Conservation (phyloP, 169 alveolate genomes). For the Cryptosporidium meleagridis region DNA sequence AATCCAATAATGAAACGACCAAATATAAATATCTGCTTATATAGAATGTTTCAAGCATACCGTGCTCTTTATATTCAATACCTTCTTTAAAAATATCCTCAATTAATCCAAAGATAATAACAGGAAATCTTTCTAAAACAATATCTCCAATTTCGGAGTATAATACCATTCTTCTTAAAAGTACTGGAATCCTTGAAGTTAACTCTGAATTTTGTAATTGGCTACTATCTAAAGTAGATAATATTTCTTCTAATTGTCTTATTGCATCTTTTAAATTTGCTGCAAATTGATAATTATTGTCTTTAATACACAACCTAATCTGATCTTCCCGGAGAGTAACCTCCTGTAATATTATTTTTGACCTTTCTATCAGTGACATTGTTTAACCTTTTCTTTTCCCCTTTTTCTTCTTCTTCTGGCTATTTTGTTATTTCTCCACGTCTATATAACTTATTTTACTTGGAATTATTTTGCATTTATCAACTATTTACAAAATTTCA, state of each 20-base stretch:
- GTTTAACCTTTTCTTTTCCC: background rate
- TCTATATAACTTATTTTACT: background rate
- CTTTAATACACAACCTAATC: background rate
- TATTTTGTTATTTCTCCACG: background rate
- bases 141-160: constrained; percentile 16
- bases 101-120: constrained; percentile 1
- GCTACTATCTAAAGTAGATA: background rate
- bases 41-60: background rate
- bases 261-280: background rate
- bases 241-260: background rate
- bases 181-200: background rate
- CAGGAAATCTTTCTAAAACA: constrained; percentile 19
- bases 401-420: background rate
- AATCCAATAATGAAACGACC: background rate
- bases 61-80: background rate
- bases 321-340: background rate
- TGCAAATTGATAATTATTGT: background rate
- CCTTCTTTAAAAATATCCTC: background rate
- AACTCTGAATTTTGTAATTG: background rate
- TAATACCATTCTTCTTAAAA: constrained; percentile 3
- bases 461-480: background rate
- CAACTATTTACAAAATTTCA: background rate
- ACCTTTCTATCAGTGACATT: background rate
- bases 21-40: constrained; percentile 14
- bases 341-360: constrained; percentile 9